Evolutionary conservation across 495 filamentous ascomycete genomes (phyloP).

Genomic region (Aspergillus baeticus): DNA sequence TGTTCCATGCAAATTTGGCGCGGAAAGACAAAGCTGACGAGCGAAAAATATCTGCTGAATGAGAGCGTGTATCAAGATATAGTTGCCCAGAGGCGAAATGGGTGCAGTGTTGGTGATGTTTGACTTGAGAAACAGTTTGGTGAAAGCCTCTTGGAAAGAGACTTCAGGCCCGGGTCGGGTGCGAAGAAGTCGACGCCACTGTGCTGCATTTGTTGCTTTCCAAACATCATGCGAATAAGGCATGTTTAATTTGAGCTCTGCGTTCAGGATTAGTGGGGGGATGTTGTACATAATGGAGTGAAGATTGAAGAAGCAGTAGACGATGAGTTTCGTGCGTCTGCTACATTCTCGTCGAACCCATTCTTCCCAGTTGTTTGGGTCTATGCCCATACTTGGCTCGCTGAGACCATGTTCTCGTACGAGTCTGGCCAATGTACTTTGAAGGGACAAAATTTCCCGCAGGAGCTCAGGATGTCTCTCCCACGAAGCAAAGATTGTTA

Average conservation of each 20-base stretch:
- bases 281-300: conserved; percentile 56
- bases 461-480: conserved; percentile 49
- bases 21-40: conserved; percentile 46
- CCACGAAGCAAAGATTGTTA: conserved; percentile 55
- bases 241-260: conserved; percentile 49
- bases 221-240: conserved; percentile 52
- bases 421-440: conserved; percentile 48
- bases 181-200: conserved; percentile 45
- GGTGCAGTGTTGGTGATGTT: conserved; percentile 43
- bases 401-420: conserved; percentile 49
- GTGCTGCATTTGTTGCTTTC: conserved; percentile 44
- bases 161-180: conserved; percentile 36
- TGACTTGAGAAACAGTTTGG: conserved; percentile 44
- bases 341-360: conserved; percentile 51
- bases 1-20: conserved; percentile 41
- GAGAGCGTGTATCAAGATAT: conserved; percentile 53
- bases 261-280: conserved; percentile 51
- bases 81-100: conserved; percentile 52
- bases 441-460: conserved; percentile 49
- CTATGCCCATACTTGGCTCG: conserved; percentile 30
- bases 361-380: conserved; percentile 47
- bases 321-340: conserved; percentile 50
- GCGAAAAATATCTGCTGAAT: conserved; percentile 55
- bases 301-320: conserved; percentile 55
- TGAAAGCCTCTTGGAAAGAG: conserved; percentile 50